Evolutionary conservation across 495 filamentous ascomycete genomes (phyloP), one percentile per base, ranked within the genome.

Genomic region (Hypoxylon intermedium): DNA sequence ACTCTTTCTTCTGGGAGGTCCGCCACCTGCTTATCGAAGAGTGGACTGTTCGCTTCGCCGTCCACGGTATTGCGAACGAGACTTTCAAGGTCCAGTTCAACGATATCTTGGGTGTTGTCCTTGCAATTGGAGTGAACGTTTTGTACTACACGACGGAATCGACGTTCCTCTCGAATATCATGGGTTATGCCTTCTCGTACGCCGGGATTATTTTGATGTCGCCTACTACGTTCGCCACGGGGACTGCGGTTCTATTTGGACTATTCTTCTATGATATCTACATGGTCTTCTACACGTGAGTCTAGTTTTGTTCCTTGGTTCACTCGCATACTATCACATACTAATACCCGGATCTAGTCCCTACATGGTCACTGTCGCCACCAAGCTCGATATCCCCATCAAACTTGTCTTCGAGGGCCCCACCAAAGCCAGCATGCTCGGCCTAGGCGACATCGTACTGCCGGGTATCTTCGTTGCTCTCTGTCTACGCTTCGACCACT

Each of bases 251-350:
- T 24, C 78, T 98, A 0, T 77, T 72, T 2, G 89, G 87, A 0
- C 78, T 98, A 12, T 98, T 98, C 72, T 81, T 93, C 65, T 98
- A 98, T 65, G 94, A 98, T 64, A 93, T 98, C 47, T 89, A 92
- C 68, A 95, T 98, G 76, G 94, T 98, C 48, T 98, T 97, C 70
- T 98, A 90, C 72, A 98, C 94, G 78, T 85, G 70, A 67, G 81
- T 74, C 7, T 31, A 6, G n/a, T n/a, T n/a, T n/a, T n/a, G n/a
- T n/a, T 26, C 24, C 24, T 26, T 4, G 7, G 7, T 26, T n/a
- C n/a, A n/a, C n/a, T n/a, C n/a, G n/a, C n/a, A n/a, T n/a, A n/a
- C n/a, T n/a, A n/a, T 6, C 33, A 12, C 13, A 15, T 47, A 31
- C 60, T 65, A 24, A 79, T 65, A 9, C 13, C 28, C 2, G 6